A percentile compares a stretch with the other conserved stretches of the same genome.
Conservation (phyloP, 352 stramenopile species). For the Phytophthora pisi region DNA sequence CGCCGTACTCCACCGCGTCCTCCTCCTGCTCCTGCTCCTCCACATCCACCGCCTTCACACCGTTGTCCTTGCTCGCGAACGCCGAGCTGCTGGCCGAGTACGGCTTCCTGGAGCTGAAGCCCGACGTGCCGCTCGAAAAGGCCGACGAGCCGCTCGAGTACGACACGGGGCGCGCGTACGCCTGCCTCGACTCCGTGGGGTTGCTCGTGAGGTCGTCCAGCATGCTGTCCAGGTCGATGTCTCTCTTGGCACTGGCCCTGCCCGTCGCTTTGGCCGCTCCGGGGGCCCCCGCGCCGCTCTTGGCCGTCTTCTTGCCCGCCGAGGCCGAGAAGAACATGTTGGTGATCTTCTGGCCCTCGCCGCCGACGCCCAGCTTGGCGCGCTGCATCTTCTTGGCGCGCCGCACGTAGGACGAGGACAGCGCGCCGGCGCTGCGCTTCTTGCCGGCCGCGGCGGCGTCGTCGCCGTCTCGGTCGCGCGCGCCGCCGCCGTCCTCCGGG, state of each 20-base stretch:
- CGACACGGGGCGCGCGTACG: slow-evolving; percentile 61
- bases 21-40: slow-evolving; percentile 35
- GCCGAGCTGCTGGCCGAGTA: slow-evolving; percentile 18
- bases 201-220: slow-evolving; percentile 86
- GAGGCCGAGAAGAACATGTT: slow-evolving; percentile 88
- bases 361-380: slow-evolving; percentile 65
- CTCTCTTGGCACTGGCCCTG: slow-evolving; percentile 51
- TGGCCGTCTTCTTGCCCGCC: slow-evolving; percentile 33
- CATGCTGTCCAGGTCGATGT: slow-evolving; percentile 90
- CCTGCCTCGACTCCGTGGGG: slow-evolving; percentile 62
- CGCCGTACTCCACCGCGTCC: slow-evolving; percentile 36
- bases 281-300: slow-evolving; percentile 21
- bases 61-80: slow-evolving; percentile 10
- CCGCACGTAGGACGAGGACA: slow-evolving; percentile 78
- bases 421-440: slow-evolving; percentile 76
- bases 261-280: slow-evolving; percentile 15
- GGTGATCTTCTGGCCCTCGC: slow-evolving; percentile 87
- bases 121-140: slow-evolving; percentile 24
- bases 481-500: slow-evolving; percentile 43
- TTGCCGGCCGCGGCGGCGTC: slow-evolving; percentile 52
- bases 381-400: slow-evolving; percentile 86
- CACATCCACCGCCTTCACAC: slow-evolving; percentile 17
- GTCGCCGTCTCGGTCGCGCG: slow-evolving; percentile 39
- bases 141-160: slow-evolving; percentile 53
- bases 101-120: slow-evolving; percentile 25